phyloP scores from a whole-genome alignment of 495 filamentous ascomycete species.

The Peziza echinospora region DNA sequence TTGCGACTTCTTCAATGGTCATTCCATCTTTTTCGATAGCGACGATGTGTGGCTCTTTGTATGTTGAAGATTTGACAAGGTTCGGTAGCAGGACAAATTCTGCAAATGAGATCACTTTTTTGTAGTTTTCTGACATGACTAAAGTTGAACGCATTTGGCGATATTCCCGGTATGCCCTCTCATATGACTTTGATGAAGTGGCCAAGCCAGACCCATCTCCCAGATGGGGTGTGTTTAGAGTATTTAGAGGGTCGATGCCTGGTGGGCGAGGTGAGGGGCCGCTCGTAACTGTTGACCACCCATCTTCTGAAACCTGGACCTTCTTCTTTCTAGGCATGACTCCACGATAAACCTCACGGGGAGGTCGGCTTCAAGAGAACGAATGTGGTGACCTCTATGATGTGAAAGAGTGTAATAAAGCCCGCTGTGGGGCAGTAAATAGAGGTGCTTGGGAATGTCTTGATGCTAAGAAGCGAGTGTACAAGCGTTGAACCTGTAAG shows the following conservation, averaged over 20 bases:
- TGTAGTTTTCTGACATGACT: not conserved
- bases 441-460: too few relatives aligned
- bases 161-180: not conserved
- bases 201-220: too few relatives aligned
- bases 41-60: too few relatives aligned
- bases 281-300: not conserved
- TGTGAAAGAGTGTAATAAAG: too few relatives aligned
- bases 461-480: too few relatives aligned
- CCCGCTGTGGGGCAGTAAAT: too few relatives aligned
- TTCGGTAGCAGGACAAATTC: not conserved
- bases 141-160: not conserved
- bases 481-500: too few relatives aligned
- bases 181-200: not conserved
- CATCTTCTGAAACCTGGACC: not conserved
- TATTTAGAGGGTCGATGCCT: not conserved
- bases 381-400: too few relatives aligned
- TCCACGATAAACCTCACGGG: too few relatives aligned
- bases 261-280: not conserved
- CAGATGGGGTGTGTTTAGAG: not conserved
- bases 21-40: too few relatives aligned
- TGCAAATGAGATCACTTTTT: not conserved
- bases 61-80: not conserved
- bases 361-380: too few relatives aligned
- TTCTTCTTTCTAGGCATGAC: not conserved
- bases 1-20: too few relatives aligned